Conservation (phyloP, 768 basidiomycete genomes). For the Trametes meyenii region DNA sequence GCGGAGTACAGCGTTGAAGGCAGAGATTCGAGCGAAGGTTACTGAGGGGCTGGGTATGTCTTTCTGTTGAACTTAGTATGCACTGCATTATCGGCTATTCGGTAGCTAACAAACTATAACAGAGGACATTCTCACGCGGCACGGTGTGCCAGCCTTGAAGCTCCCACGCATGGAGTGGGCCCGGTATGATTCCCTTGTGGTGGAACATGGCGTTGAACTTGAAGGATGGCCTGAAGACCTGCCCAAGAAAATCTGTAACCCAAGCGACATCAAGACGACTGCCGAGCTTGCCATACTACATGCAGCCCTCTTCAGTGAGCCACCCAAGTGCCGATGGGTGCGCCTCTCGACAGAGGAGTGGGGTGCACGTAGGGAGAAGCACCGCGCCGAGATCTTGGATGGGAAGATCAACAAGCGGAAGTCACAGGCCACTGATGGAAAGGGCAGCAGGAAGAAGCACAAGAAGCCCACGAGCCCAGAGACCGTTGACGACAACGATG, state of each 20-base stretch:
- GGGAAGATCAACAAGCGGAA: background rate
- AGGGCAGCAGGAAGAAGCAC: background rate
- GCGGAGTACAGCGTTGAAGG: background rate
- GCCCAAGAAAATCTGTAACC: background rate
- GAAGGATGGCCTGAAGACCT: background rate
- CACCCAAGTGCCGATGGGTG: slow-evolving; percentile 1
- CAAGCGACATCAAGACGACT: background rate
- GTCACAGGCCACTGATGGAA: too few relatives aligned
- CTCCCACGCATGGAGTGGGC: slow-evolving; percentile 4
- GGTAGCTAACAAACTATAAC: background rate
- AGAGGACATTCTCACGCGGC: background rate
- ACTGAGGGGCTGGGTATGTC: background rate
- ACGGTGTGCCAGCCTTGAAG: background rate
- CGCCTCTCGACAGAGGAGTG: background rate
- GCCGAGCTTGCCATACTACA: background rate
- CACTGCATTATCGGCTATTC: background rate
- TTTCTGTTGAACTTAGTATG: too few relatives aligned
- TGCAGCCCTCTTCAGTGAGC: background rate
- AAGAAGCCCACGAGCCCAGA: background rate
- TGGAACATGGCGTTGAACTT: background rate
- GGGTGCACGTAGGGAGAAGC: slow-evolving; percentile 3
- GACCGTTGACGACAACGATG: background rate
- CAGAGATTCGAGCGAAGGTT: background rate
- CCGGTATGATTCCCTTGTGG: background rate
- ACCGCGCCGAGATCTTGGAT: background rate